Percentiles rank a stretch among this genome's conserved stretches.
Evolutionary conservation across 129 eudicot species (phyloP).

Genomic region (Flaveria sonorensis): DNA sequence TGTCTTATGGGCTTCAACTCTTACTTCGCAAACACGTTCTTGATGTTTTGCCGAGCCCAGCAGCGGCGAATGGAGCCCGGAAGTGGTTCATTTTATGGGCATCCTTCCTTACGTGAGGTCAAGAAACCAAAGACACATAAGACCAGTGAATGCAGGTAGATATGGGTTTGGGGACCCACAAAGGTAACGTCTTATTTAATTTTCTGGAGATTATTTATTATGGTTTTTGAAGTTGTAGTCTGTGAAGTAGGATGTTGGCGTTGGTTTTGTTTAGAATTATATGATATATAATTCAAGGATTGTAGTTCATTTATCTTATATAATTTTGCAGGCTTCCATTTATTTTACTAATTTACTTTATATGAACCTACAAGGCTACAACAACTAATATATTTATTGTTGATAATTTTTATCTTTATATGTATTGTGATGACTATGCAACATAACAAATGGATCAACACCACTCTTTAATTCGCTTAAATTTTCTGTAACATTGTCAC

Average conservation of each 20-base stretch:
- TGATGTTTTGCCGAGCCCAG: constrained; percentile 94
- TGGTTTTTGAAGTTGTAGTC: constrained; percentile 25
- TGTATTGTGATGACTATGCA: too few species aligned
- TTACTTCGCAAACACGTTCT: constrained; percentile 73
- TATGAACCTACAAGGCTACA: too few species aligned
- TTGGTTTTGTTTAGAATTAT: constrained; percentile 24
- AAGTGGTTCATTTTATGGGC: constrained; percentile 61
- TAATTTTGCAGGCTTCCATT: constrained; percentile 11
- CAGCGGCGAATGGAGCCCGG: constrained; percentile 79
- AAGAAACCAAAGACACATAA: constrained; percentile 71
- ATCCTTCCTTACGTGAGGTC: constrained; percentile 76
- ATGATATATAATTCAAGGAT: constrained; percentile 30
- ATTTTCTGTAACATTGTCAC: too few species aligned
- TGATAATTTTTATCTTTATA: neutral
- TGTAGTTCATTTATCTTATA: constrained; percentile 1
- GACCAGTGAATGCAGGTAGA: neutral
- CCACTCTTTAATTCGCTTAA: too few species aligned
- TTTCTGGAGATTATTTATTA: neutral
- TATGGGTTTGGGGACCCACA: too few species aligned
- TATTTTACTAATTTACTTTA: neutral
- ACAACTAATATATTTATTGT: neutral
- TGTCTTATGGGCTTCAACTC: constrained; percentile 79
- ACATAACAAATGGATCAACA: too few species aligned
- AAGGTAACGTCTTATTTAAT: constrained; percentile 23
- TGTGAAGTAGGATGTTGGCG: constrained; percentile 38